Evolutionary conservation across 2,329 filamentous ascomycete genomes (phyloP).

Genomic region (Calonectria fujianensis): DNA sequence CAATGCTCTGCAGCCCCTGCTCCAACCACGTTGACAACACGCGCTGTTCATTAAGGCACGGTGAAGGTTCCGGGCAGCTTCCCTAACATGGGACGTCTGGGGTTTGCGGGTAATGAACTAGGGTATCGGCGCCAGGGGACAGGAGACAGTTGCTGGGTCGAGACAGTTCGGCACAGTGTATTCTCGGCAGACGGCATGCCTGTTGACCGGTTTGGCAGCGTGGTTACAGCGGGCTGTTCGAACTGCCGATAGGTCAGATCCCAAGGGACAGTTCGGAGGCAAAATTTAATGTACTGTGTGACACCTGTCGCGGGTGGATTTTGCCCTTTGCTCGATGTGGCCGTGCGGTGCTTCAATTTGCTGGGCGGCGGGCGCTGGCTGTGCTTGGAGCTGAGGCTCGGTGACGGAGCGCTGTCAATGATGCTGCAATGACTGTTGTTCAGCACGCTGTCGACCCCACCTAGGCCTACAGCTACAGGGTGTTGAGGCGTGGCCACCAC

Average conservation of each 20-base stretch:
- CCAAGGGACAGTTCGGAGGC: background rate
- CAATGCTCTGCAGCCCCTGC: conserved; percentile 32
- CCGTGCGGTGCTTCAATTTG: conserved; percentile 4
- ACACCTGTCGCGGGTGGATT: background rate
- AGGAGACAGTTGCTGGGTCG: conserved; percentile 3
- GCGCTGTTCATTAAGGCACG: conserved; percentile 37
- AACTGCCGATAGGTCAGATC: conserved; percentile 22
- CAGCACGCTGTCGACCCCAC: conserved; percentile 1
- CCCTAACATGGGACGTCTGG: conserved; percentile 31
- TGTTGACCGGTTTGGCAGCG: conserved; percentile 5
- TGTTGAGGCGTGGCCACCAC: conserved; percentile 20
- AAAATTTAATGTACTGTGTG: background rate
- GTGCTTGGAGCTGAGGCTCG: conserved; percentile 22
- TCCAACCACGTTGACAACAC: conserved; percentile 37
- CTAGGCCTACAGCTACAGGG: background rate
- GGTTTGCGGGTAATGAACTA: conserved; percentile 28
- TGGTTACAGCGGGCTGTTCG: background rate
- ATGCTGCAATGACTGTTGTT: conserved; percentile 3
- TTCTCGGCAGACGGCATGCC: background rate
- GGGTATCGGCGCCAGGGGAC: conserved; percentile 10
- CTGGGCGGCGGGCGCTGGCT: conserved; percentile 14
- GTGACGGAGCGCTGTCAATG: conserved; percentile 10
- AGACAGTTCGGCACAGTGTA: conserved; percentile 31
- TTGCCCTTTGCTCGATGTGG: background rate
- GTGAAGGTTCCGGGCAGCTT: conserved; percentile 30